Base-by-base conservation (phyloP, 1,139 yeast species). In the Blastobotrys capitulatus region DNA sequence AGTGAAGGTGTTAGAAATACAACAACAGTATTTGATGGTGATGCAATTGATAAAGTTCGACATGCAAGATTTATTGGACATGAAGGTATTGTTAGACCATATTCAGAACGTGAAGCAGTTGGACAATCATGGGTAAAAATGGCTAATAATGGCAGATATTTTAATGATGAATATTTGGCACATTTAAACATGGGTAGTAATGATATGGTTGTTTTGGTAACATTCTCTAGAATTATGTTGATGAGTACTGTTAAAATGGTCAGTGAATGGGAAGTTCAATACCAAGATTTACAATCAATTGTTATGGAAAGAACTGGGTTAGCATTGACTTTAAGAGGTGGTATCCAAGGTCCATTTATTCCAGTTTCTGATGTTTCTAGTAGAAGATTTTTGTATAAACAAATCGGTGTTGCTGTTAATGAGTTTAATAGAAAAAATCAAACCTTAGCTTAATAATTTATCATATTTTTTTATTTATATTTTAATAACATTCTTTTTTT, bases 1-100 rank as follows among this genome's bases (percentile, higher is more conserved):
- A 83, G 96, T 69, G 97, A 90, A 65, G 97, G 97, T 22, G 90
- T 94, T 45, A 77, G 92, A 53, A 89, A 85, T 64, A 87, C 97
- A 0, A 88, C 99, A 0, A 87, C 96, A 0, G 92, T 87, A 1
- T 85, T 89, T 64, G 97, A 88, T 64, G 79, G 79, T 2, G 90
- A 83, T 45, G 85, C 85, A 0, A 76, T 90, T 46, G 87, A 83
- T 52, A 82, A 87, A 56, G 88, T 87, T 1, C 78, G 98, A 51
- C 74, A 90, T 38, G 94, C 98, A 1, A 72, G 98, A 46, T 82
- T 76, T 57, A 75, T 92, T 42, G 77, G 83, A 15, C 76, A 75
- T 47, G 89, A 86, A 60, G 81, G 84, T 8, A 75, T 88, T 3
- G 77, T 90, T 16, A 73, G 83, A 36, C 85, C 94, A 1, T 94